Conservation (phyloP, 2,329 filamentous ascomycete species). For the Alternaria incomplexa region DNA sequence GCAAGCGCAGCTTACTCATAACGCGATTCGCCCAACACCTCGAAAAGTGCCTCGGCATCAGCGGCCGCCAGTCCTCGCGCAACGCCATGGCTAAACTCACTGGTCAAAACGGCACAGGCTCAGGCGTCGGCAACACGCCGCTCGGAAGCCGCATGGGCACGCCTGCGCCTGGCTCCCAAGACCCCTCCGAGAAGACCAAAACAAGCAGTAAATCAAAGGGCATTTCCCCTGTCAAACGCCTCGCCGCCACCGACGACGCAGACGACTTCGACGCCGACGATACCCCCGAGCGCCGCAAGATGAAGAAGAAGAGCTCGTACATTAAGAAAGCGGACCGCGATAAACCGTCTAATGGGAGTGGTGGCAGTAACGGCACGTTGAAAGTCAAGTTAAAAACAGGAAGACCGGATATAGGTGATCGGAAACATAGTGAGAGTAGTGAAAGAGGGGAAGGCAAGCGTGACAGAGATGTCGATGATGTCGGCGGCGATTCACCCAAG, state of each 20-base stretch:
- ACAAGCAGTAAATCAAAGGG: constrained; percentile 30
- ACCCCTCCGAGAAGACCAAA: constrained; percentile 25
- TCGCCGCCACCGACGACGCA: constrained; percentile 25
- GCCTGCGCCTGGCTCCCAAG: constrained; percentile 46
- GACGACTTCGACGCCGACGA: constrained; percentile 51
- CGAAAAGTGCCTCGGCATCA: constrained; percentile 66
- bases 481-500: constrained; percentile 36
- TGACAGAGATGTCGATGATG: constrained; percentile 42
- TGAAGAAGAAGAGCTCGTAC: constrained; percentile 57
- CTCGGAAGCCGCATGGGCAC: constrained; percentile 52
- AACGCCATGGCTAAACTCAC: constrained; percentile 57
- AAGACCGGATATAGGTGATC: constrained; percentile 30
- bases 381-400: constrained; percentile 46
- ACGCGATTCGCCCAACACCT: constrained; percentile 67
- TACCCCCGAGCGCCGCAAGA: constrained; percentile 52
- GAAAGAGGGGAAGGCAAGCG: constrained; percentile 42
- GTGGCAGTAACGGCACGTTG: constrained; percentile 17
- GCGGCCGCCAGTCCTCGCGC: constrained; percentile 58
- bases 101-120: constrained; percentile 47
- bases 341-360: constrained; percentile 19
- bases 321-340: constrained; percentile 50
- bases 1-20: constrained; percentile 66
- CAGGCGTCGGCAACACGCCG: constrained; percentile 51
- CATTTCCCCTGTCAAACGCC: constrained; percentile 37
- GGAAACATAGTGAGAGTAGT: constrained; percentile 38